Evolutionary conservation across 345 rosid species (phyloP), one percentile per base, ranked within the genome.

Genomic region (Garcia nutans): DNA sequence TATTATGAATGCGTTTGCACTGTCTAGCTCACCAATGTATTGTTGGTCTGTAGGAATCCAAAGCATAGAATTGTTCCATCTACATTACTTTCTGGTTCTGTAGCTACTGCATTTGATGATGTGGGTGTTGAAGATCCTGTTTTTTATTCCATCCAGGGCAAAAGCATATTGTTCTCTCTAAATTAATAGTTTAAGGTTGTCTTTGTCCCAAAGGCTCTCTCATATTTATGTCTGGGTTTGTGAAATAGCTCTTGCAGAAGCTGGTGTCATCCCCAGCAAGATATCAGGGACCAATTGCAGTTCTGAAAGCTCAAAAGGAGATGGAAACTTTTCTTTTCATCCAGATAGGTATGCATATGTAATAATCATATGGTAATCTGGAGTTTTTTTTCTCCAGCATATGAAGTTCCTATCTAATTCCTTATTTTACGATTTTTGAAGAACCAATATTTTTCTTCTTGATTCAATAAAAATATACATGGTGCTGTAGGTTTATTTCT

Each of bases 211-310:
- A 56, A n/a, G 68, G 50, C 10, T 11, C 52, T 70, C 42, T 26
- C 77, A 33, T 24, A 22, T 50, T 41, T 76, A 42, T 69, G 79
- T 78, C 76, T 77, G 20, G 15, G 54, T 77, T 72, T 79, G 62
- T 31, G 26, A 16, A 85, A 56, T 80, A 95, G 97, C 89, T 70
- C 79, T 91, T 61, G 99, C 97, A 10, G 99, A 93, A 89, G 89
- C 90, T 74, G 97, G 99, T 66, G 77, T 93, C 66, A 74, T 85
- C 74, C 84, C 85, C 71, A 90, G 98, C 89, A 87, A 89, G 82
- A 78, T 93, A 16, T 76, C 78, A 1, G 59, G 65, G 28, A 72
- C 8, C n/a, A 77, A 61, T 76, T 78, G 81, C 66, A 28, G 65
- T 75, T 76, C 82, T 54, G 60, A 81, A 49, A 73, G 73, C 47